Conservation (phyloP, 1,284 basidiomycete species). For the Tilletia indica region DNA sequence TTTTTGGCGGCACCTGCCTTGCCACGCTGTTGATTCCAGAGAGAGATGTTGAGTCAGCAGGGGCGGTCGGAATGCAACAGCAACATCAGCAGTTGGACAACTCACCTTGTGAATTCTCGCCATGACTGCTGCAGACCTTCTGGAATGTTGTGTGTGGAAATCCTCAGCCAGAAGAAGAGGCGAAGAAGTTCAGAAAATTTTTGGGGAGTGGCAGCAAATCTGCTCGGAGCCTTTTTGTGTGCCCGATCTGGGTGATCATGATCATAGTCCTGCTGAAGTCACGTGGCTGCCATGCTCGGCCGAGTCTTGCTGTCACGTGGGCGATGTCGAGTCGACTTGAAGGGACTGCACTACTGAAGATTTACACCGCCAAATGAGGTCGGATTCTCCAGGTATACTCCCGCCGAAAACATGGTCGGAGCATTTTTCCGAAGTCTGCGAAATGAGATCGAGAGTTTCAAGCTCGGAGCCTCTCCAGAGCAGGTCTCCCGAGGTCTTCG, state of each 20-base stretch:
- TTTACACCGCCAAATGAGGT: too few relatives aligned
- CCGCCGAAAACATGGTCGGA: too few relatives aligned
- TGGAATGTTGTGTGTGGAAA: conserved; percentile 15
- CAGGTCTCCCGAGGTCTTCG: too few relatives aligned
- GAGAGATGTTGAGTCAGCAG: not conserved
- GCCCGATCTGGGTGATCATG: conserved; percentile 17
- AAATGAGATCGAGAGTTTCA: too few relatives aligned
- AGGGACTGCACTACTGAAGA: too few relatives aligned
- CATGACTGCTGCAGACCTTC: conserved; percentile 4
- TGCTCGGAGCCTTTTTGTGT: conserved; percentile 29
- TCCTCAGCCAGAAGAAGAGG: conserved; percentile 12
- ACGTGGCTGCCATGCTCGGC: too few relatives aligned
- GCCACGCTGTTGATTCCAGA: conserved; percentile 33
- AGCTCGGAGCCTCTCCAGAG: too few relatives aligned
- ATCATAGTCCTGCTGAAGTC: too few relatives aligned
- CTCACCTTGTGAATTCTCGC: conserved; percentile 36
- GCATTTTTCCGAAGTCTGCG: too few relatives aligned
- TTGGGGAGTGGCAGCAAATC: conserved; percentile 31
- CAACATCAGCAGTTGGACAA: not conserved
- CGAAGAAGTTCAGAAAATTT: conserved; percentile 20
- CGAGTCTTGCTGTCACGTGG: too few relatives aligned
- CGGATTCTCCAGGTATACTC: too few relatives aligned
- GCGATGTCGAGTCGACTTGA: too few relatives aligned
- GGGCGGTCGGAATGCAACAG: not conserved
- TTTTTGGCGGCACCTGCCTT: conserved; percentile 68